Evolutionary conservation across 305 asterid species (phyloP), one percentile per base, ranked within the genome.

Genomic region (Nicotiana rustica): DNA sequence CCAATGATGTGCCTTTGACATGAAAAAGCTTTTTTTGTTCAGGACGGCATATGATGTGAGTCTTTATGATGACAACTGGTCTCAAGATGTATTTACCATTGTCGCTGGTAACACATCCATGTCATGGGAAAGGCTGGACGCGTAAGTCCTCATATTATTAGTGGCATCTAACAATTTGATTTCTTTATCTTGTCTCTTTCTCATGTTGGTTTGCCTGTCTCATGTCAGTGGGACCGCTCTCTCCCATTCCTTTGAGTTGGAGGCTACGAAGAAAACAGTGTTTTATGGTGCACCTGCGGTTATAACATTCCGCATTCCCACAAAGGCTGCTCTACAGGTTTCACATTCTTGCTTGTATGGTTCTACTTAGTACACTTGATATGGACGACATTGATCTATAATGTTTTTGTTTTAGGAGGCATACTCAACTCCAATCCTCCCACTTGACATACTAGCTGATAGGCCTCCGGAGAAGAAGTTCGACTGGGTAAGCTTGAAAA

Each of bases 41-140:
- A 95, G 99, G 92, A 93, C 97, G 73, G 99, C 99, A 0, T 95
- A 92, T 85, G 99, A 95, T 87, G 92, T 95, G 38, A 88, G 91
- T 78, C 97, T 95, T 64, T 90, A 82, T 77, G 99, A 95, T 71
- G 91, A 90, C 87, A 86, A 87, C 92, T 95, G 98, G 98, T 87
- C 97, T 71, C 69, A 60, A 79, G 95, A 90, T 83, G 55, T 91
- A 57, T 95, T 95, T 79, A 89, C 85, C 9, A 61, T 92, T 66
- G 90, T 93, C 41, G 61, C 86, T 87, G 98, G 99, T 38, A 95
- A 93, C 92, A 93, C 97, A 80, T 89, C 99, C 57, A 83, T 87
- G 73, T 90, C 99, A 29, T 96, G 99, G 98, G 98, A 94, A 86
- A 92, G 88, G 88, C 99, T 96, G 84, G 99, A 96, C 44, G 92